A percentile compares a stretch with the other conserved stretches of the same genome.
Evolutionary conservation across 805 yeast species (phyloP).

Genomic region (Candida broadrunensis): DNA sequence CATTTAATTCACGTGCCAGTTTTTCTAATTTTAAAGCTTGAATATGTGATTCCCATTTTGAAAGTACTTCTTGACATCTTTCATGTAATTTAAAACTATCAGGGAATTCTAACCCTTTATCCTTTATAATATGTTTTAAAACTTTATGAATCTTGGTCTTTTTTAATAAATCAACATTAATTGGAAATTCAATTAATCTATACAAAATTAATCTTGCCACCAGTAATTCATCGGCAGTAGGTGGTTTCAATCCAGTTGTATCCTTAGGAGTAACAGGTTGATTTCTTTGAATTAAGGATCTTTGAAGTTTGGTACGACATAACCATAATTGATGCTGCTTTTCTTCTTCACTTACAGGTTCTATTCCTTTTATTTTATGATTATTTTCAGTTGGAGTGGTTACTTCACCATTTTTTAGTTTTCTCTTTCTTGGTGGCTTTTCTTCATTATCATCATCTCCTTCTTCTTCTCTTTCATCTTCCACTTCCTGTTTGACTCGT

Average conservation of each 20-base stretch:
- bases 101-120: constrained; percentile 36
- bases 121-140: constrained; percentile 43
- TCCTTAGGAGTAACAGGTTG: constrained; percentile 38
- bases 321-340: constrained; percentile 45
- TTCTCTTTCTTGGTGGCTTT: constrained; percentile 8
- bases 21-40: constrained; percentile 34
- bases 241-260: constrained; percentile 31
- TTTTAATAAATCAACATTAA: constrained; percentile 37
- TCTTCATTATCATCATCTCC: constrained; percentile 22
- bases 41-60: constrained; percentile 39
- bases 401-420: not conserved
- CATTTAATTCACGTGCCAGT: constrained; percentile 5
- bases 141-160: constrained; percentile 52
- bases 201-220: constrained; percentile 38
- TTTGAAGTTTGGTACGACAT: constrained; percentile 47
- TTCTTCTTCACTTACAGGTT: constrained; percentile 30
- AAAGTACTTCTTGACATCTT: constrained; percentile 37
- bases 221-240: constrained; percentile 43
- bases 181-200: constrained; percentile 41
- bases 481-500: constrained; percentile 5
- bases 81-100: constrained; percentile 46
- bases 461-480: constrained; percentile 13
- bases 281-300: constrained; percentile 45
- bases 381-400: not conserved
- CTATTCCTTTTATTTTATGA: constrained; percentile 2